Base-by-base conservation (phyloP, 352 stramenopile species). In the Phytophthora megakarya region DNA sequence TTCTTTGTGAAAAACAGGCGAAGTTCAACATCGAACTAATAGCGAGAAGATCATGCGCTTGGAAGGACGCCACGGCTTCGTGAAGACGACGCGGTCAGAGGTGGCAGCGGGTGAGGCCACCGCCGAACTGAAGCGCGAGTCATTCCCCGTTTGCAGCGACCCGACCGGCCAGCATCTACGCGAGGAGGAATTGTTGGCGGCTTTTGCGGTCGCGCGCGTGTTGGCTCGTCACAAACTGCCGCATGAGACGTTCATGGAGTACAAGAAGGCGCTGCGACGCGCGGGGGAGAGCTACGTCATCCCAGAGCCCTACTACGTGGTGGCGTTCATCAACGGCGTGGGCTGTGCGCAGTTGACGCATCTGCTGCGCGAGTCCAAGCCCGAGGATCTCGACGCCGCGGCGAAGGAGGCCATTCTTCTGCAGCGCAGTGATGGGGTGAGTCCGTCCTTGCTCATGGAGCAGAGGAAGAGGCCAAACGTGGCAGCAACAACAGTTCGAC, bases 251-350 rank as follows among this genome's bases (percentile, higher is more conserved):
- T 72, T 68, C 39, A 67, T 64, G 49, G 50, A 68, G 51, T 72
- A 64, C 30, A 65, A 65, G 23, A 60, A 59, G 45, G 50, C 64
- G 28, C 58, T 72, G 30, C 58, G 57, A 5, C 43, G 52, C 28
- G 40, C 33, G 6, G 64, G 64, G 3, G 57, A 72, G 18, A 47
- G 32, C 38, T 61, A 72, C 45, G 46, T 33, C 15, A 72, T 67
- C 39, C 57, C 57, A 1, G 64, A 72, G 28, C 38, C 50, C 12
- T 72, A 61, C 30, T 72, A 67, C 45, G 64, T 72, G 18, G 64
- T 61, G 50, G 64, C 57, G 19, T 72, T 72, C 22, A 67, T 72
- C 50, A 72, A 67, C 22, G 64, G 57, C 23, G 39, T 72, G 30
- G 57, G 51, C 38, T 59, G 46, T 26, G 35, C 53, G 35, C 47